Base-by-base conservation (phyloP, 75 land plant genomes). In the Cryptomeria japonica region DNA sequence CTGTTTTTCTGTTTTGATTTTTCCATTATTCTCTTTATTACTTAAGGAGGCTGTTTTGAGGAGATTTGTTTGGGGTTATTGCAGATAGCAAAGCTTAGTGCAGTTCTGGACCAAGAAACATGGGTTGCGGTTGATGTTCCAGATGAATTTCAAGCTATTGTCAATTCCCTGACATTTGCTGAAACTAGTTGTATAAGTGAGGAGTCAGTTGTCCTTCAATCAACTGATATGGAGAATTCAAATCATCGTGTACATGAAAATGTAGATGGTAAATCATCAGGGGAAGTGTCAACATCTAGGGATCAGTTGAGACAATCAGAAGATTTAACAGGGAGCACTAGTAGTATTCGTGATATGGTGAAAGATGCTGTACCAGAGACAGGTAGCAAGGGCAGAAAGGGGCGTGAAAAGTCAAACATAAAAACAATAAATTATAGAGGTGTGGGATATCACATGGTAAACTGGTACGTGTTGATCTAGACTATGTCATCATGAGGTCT, bases 31-130 rank as follows among this genome's bases (percentile, higher is more conserved):
- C 7, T 38, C 55, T 53, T 53, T 76, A 38, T 3, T 47, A 5
- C 41, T 68, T 56, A 37, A 32, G 78, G 44, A 77, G 80, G 13
- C 44, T 0, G 42, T 85, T 85, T 64, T 85, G 25, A 39, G 39
- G 84, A 68, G 80, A 58, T 85, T 85, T 39, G 53, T 44, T 15
- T 68, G 46, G 18, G 87, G 61, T 68, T 86, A 38, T 89, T 90
- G 42, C 91, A 98, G 99, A 94, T 98, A 92, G 83, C 97, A 70
- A 98, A 98, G 86, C 94, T 98, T 47, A 95, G 88, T 85, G 99
- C 99, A 68, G 94, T 98, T 70, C 92, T 98, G 88, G 99, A 98
- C 88, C 99, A 98, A 89, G 99, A 98, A 87, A 95, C 97, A 87
- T 98, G 99, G 99, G 95, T 90, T 73, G 93, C 95, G 51, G 92